These are phyloP conservation scores for Globisporangium perplexum DNA, from an alignment of 352 stramenopile species.

Conservation along the genomic window DNA sequence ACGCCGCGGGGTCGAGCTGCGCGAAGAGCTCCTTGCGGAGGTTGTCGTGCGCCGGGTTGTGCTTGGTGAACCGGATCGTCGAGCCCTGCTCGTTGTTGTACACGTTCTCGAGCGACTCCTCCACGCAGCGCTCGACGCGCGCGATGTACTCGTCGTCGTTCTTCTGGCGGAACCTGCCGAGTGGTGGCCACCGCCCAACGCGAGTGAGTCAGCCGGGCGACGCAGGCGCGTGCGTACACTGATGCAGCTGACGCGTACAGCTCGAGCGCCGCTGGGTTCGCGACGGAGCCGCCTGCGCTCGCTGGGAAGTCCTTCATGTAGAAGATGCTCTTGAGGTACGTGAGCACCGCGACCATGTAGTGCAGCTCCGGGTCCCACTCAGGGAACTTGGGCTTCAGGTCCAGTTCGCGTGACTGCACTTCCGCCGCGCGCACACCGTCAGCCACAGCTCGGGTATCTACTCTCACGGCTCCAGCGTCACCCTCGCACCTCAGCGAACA, in stretches of 20 bases:
- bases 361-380: slow-evolving; percentile 92
- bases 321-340: slow-evolving; percentile 97
- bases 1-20: slow-evolving; percentile 30
- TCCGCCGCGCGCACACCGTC: not conserved
- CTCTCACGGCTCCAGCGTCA: not conserved
- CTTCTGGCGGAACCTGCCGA: slow-evolving; percentile 69
- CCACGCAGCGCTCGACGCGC: slow-evolving; percentile 89
- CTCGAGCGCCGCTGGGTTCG: slow-evolving; percentile 83
- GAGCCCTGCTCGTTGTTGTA: slow-evolving; percentile 92
- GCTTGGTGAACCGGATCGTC: slow-evolving; percentile 84
- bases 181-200: not conserved
- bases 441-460: not conserved
- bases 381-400: slow-evolving; percentile 89
- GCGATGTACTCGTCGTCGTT: slow-evolving; percentile 80
- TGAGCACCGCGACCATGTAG: slow-evolving; percentile 95
- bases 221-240: not conserved
- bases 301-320: slow-evolving; percentile 94
- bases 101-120: slow-evolving; percentile 90
- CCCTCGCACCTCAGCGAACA: slow-evolving; percentile 56
- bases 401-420: slow-evolving; percentile 79
- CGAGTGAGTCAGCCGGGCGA: not conserved
- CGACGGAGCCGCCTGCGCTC: slow-evolving; percentile 27
- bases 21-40: slow-evolving; percentile 76
- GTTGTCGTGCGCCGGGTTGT: slow-evolving; percentile 76
- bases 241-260: slow-evolving; percentile 51